Percentiles rank a stretch among this genome's conserved stretches.
phyloP scores from a whole-genome alignment of 306 rosid genomes.

The Psophocarpus tetragonolobus region DNA sequence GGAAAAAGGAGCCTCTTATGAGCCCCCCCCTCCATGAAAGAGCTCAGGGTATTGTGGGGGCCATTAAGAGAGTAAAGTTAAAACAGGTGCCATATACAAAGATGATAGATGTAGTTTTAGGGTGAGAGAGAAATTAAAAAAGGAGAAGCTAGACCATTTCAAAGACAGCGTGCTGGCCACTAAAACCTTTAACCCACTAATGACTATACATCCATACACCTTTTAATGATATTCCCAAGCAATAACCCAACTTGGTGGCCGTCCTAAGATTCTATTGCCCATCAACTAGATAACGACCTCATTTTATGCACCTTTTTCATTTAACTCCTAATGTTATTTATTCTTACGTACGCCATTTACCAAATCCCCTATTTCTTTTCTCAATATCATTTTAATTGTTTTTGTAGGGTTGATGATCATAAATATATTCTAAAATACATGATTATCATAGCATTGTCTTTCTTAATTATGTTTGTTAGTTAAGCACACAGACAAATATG shows the following conservation, averaged over 20 bases:
- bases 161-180: slow-evolving; percentile 69
- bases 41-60: slow-evolving; percentile 50
- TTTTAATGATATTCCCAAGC: slow-evolving; percentile 69
- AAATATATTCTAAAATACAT: slow-evolving; percentile 19
- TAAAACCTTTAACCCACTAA: slow-evolving; percentile 52
- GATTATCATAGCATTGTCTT: slow-evolving; percentile 18
- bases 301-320: neutral
- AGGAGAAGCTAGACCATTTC: slow-evolving; percentile 44
- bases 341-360: slow-evolving; percentile 41
- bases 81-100: slow-evolving; percentile 37
- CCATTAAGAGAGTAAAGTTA: slow-evolving; percentile 33
- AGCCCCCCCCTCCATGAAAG: slow-evolving; percentile 40
- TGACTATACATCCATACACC: slow-evolving; percentile 53
- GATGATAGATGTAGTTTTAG: slow-evolving; percentile 28
- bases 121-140: slow-evolving; percentile 2
- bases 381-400: neutral
- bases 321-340: neutral
- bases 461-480: slow-evolving; percentile 37
- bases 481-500: slow-evolving; percentile 36
- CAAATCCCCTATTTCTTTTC: slow-evolving; percentile 55
- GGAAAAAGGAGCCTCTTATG: slow-evolving; percentile 51
- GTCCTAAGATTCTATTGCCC: slow-evolving; percentile 72
- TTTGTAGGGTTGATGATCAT: slow-evolving; percentile 21
- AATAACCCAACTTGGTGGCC: slow-evolving; percentile 60
- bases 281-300: slow-evolving; percentile 49